phyloP scores from a whole-genome alignment of 2,329 filamentous ascomycete genomes.

The Colletotrichum godetiae region DNA sequence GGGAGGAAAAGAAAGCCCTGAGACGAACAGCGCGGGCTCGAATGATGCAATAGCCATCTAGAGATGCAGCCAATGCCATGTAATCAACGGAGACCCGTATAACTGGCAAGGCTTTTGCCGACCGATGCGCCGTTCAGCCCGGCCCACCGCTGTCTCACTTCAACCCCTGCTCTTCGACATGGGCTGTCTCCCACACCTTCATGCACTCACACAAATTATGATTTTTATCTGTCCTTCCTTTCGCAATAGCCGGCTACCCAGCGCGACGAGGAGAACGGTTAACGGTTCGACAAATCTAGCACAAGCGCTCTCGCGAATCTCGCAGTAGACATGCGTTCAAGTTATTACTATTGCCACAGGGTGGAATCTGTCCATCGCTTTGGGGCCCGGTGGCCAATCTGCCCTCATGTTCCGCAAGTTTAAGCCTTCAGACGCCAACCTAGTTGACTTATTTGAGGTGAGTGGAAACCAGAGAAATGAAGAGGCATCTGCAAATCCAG shows the following conservation, averaged over 20 bases:
- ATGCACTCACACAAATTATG: constrained; percentile 33
- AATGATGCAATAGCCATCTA: constrained; percentile 35
- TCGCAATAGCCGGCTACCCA: background rate
- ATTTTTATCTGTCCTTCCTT: constrained; percentile 13
- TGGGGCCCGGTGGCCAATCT: background rate
- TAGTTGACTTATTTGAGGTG: background rate
- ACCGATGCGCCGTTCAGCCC: constrained; percentile 37
- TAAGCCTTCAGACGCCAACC: background rate
- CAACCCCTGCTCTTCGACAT: constrained; percentile 37
- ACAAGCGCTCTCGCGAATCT: background rate
- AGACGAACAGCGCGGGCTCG: constrained; percentile 15
- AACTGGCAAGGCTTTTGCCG: constrained; percentile 38
- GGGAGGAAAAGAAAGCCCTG: constrained; percentile 24
- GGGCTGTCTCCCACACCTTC: constrained; percentile 39
- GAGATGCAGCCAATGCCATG: constrained; percentile 31
- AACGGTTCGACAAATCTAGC: background rate
- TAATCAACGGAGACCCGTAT: constrained; percentile 31
- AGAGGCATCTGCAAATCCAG: background rate
- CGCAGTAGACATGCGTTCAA: background rate
- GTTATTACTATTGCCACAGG: background rate
- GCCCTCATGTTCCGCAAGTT: background rate
- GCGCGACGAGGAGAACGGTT: constrained; percentile 1
- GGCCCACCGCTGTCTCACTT: constrained; percentile 37
- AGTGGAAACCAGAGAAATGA: background rate
- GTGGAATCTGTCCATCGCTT: background rate